Evolutionary conservation across 257 asterid species (phyloP).

Genomic region (Anisodus acutangulus): DNA sequence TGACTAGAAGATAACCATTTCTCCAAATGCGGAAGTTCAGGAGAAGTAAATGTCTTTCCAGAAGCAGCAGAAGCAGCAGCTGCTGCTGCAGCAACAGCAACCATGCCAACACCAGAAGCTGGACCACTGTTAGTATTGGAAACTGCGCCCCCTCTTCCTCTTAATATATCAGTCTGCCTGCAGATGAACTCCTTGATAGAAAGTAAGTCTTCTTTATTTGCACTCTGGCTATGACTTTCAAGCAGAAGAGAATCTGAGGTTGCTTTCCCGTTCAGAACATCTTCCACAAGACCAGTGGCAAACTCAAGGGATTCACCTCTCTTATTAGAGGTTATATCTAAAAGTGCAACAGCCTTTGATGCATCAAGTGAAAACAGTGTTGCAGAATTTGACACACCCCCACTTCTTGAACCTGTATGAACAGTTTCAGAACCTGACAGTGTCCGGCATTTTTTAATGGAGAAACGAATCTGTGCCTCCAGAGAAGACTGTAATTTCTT

Average conservation of each 20-base stretch:
- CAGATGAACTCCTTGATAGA: slow-evolving; percentile 82
- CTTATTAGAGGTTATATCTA: slow-evolving; percentile 60
- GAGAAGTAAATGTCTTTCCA: slow-evolving; percentile 55
- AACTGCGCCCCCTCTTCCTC: slow-evolving; percentile 77
- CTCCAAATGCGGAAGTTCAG: slow-evolving; percentile 80
- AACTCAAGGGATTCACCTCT: slow-evolving; percentile 86
- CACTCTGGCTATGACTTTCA: slow-evolving; percentile 67
- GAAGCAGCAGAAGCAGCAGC: slow-evolving; percentile 89
- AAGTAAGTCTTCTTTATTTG: slow-evolving; percentile 69
- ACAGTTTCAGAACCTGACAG: slow-evolving; percentile 76
- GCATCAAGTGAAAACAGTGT: slow-evolving; percentile 90
- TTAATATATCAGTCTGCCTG: slow-evolving; percentile 74
- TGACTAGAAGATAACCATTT: slow-evolving; percentile 77
- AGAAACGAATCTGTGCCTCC: slow-evolving; percentile 96
- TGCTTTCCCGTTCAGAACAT: slow-evolving; percentile 76
- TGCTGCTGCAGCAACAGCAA: slow-evolving; percentile 91
- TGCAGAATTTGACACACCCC: slow-evolving; percentile 52
- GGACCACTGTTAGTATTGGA: slow-evolving; percentile 59
- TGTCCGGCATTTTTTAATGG: slow-evolving; percentile 79
- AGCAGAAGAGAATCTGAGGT: slow-evolving; percentile 90
- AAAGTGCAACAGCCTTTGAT: slow-evolving; percentile 77
- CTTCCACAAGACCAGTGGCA: slow-evolving; percentile 76
- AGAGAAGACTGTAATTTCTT: slow-evolving; percentile 93
- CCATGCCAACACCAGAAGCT: slow-evolving; percentile 82
- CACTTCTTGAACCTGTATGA: slow-evolving; percentile 65